Evolutionary conservation across 805 yeast species (phyloP), one percentile per base, ranked within the genome.

Genomic region (Saccharomycopsis selenospora): DNA sequence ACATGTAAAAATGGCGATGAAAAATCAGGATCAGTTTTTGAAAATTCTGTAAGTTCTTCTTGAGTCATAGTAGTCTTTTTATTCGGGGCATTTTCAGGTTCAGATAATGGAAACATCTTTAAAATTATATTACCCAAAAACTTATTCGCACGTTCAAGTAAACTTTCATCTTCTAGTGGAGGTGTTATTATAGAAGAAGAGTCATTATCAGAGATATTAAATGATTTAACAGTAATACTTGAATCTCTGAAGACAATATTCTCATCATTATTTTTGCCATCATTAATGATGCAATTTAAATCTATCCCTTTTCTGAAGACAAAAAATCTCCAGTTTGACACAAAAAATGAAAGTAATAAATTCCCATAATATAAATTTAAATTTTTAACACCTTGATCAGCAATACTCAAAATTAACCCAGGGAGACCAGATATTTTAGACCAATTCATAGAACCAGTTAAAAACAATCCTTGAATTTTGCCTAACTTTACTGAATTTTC

Each of bases 391-490:
- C 88, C 89, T 56, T 87, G 85, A 56, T 88, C 96, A 49, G 86
- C 80, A 11, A 85, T 70, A 0, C 97, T 87, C 45, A 91, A 66
- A 43, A 91, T 76, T 57, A 87, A 66, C 0, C 99, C 99, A 0
- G 98, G 97, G 4, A 91, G 64, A 0, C 99, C 99, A n/a, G 95
- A 87, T 2, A 88, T 66, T n/a, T 82, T 72, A 4, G 73, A 62
- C 96, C 96, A 91, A 47, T 74, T 64, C 8, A 85, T 53, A n/a
- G 68, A 68, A 2, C 99, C 99, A 0, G 96, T 80, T 3, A 93
- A 59, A 58, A 86, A 90, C 3, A 91, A 67, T 30, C 79, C 76
- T 43, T 75, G 71, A 27, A 87, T 63, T 53, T 76, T 81, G 1
- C 81, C 71, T 11, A 85, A 64, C 42, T 73, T 71, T 23, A 81